Conservation (phyloP, 2,329 filamentous ascomycete species). For the Phialemoniopsis sp. region DNA sequence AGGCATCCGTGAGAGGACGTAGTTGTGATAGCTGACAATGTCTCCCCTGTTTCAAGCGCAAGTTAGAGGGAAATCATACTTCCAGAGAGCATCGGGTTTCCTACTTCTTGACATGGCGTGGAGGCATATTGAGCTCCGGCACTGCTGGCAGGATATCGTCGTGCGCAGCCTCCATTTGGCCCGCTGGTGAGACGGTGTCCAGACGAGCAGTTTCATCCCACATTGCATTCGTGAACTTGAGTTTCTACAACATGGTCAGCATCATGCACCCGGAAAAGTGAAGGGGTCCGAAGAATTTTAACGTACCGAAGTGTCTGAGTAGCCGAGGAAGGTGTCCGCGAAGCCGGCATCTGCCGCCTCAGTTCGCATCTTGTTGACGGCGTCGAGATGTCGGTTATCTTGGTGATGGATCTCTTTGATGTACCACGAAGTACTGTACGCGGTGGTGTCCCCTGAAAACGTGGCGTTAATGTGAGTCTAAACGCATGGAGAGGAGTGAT, state of each 20-base stretch:
- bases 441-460: conserved; percentile 3
- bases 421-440: conserved; percentile 1
- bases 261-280: too few relatives aligned
- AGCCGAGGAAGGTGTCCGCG: background rate
- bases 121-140: conserved; percentile 2
- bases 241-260: background rate
- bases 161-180: conserved; percentile 2
- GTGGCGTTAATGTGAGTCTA: too few relatives aligned
- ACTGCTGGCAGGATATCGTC: conserved; percentile 2
- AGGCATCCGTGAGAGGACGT: conserved; percentile 2
- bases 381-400: conserved; percentile 1
- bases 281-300: background rate
- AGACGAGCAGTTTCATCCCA: conserved; percentile 2
- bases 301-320: background rate
- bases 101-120: conserved; percentile 1
- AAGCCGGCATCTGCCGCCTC: background rate
- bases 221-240: conserved; percentile 1
- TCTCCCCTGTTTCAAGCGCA: background rate
- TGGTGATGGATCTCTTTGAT: conserved; percentile 2
- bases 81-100: background rate
- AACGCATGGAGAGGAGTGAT: background rate
- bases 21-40: conserved; percentile 4
- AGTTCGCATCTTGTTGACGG: conserved; percentile 1
- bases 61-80: background rate
- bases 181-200: conserved; percentile 2